A percentile compares a stretch with the other conserved stretches of the same genome.
These are phyloP conservation scores for Lipomyces anomalus DNA, from an alignment of 805 yeast species.

Conservation along the genomic window DNA sequence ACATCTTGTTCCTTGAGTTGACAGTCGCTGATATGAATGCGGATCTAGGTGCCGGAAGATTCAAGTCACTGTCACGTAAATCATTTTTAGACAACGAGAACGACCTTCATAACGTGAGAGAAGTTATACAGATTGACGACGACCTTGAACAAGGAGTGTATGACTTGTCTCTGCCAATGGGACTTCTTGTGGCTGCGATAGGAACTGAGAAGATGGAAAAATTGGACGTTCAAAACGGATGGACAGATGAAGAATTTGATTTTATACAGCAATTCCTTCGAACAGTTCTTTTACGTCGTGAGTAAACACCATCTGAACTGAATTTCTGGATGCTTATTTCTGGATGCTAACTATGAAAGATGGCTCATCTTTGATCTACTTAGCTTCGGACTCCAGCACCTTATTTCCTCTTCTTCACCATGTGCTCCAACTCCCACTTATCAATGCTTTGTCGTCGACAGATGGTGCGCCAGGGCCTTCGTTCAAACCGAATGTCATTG, in stretches of 20 bases:
- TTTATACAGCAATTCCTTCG: conserved; percentile 31
- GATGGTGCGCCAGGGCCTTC: not conserved
- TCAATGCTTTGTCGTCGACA: not conserved
- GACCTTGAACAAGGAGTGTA: conserved; percentile 30
- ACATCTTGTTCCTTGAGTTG: conserved; percentile 7
- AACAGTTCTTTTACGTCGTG: conserved; percentile 25
- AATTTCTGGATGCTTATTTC: conserved; percentile 5
- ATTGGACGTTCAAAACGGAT: conserved; percentile 21
- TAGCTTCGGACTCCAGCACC: conserved; percentile 9
- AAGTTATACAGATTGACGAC: conserved; percentile 18
- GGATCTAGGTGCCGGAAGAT: conserved; percentile 24
- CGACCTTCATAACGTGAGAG: too few relatives aligned
- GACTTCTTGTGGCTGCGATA: conserved; percentile 25
- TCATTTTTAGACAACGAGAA: conserved; percentile 9
- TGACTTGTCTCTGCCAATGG: conserved; percentile 29
- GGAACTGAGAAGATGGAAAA: conserved; percentile 23
- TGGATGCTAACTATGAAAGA: not conserved
- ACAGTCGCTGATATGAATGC: too few relatives aligned
- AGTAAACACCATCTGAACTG: conserved; percentile 6
- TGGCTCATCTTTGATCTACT: conserved; percentile 17
- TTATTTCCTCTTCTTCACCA: conserved; percentile 15
- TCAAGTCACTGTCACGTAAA: conserved; percentile 14
- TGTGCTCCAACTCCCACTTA: conserved; percentile 1
- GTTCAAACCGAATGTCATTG: conserved; percentile 25
- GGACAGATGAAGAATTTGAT: conserved; percentile 29